phyloP scores from a whole-genome alignment of 1,284 basidiomycete species.

The Rhodotorula sp. region DNA sequence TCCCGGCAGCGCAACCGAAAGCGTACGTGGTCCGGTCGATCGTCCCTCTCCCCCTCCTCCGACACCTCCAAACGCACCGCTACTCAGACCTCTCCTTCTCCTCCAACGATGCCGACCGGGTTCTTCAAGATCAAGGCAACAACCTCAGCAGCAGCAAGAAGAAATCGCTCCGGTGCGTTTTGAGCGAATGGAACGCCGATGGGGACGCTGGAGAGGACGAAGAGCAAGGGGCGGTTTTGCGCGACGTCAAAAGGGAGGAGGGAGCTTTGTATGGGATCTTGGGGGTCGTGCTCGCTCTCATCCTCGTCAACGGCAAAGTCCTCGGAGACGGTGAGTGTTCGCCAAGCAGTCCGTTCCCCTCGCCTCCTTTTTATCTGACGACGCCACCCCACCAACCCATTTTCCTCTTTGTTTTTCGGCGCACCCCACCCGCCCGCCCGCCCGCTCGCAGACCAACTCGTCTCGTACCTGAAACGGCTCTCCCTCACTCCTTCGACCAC shows the following conservation, averaged over 20 bases:
- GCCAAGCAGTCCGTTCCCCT: not conserved
- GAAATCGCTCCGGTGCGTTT: slow-evolving; percentile 10
- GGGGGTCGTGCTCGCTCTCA: slow-evolving; percentile 47
- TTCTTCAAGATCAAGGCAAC: not conserved
- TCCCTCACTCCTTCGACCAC: slow-evolving; percentile 18
- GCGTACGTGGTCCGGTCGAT: slow-evolving; percentile 34
- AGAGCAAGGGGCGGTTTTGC: slow-evolving; percentile 15
- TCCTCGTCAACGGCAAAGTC: slow-evolving; percentile 47
- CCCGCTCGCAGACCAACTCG: slow-evolving; percentile 33
- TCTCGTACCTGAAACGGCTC: slow-evolving; percentile 33
- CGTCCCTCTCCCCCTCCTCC: slow-evolving; percentile 25
- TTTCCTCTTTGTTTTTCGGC: not conserved
- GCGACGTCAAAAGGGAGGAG: slow-evolving; percentile 38
- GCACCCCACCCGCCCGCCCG: too few relatives aligned
- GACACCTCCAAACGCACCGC: slow-evolving; percentile 4
- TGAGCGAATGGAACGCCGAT: slow-evolving; percentile 14
- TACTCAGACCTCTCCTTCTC: slow-evolving; percentile 5
- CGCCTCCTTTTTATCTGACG: not conserved
- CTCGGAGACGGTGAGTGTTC: slow-evolving; percentile 45
- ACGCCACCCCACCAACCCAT: not conserved
- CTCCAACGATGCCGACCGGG: not conserved
- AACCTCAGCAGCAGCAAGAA: not conserved
- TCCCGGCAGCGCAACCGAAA: slow-evolving; percentile 21
- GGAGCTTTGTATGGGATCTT: slow-evolving; percentile 43
- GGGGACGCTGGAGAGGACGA: not conserved